A percentile compares a stretch with the other conserved stretches of the same genome.
These are phyloP conservation scores for Verticillium zaregamsianum DNA, from an alignment of 2,329 filamentous ascomycete genomes.

Conservation along the genomic window DNA sequence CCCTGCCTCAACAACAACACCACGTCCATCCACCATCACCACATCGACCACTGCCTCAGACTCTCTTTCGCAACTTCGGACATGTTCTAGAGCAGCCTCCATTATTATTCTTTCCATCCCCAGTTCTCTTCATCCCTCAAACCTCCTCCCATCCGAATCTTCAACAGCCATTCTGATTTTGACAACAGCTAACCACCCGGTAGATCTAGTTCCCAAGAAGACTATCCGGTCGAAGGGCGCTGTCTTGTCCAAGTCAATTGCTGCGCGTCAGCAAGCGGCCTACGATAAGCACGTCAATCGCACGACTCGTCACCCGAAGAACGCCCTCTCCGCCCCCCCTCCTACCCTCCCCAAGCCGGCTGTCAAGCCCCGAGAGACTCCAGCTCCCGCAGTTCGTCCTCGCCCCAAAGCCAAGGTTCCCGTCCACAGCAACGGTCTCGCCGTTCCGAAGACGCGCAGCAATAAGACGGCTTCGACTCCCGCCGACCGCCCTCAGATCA, in stretches of 20 bases:
- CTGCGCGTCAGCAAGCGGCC: slow-evolving; percentile 2
- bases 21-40: too few species aligned
- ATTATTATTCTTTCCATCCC: neutral
- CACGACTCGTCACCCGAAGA: neutral
- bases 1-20: too few species aligned
- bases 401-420: neutral
- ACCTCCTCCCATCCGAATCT: neutral
- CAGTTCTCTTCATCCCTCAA: neutral
- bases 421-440: neutral
- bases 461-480: neutral
- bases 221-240: neutral
- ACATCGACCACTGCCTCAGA: too few species aligned
- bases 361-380: neutral
- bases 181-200: neutral
- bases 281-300: neutral
- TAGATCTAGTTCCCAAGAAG: neutral
- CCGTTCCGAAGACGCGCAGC: neutral
- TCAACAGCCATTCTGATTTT: too few species aligned
- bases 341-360: neutral
- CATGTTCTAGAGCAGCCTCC: neutral
- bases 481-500: neutral
- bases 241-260: neutral
- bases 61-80: too few species aligned
- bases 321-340: neutral
- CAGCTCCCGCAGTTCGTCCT: neutral